Conservation (phyloP, 2,329 filamentous ascomycete genomes). For the Exophiala oligosperma region DNA sequence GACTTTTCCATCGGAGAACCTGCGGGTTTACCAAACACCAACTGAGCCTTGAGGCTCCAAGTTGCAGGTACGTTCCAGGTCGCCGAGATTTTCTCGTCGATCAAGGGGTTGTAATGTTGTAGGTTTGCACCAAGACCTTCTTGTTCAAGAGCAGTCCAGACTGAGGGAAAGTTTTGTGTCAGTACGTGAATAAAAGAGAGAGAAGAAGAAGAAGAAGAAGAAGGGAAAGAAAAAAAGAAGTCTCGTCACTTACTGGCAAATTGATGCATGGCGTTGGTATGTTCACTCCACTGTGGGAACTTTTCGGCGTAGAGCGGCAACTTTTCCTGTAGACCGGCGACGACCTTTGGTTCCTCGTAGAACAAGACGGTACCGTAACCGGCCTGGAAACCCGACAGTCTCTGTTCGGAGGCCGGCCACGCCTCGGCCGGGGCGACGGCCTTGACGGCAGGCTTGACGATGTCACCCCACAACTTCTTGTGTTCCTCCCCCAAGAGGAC, state of each 20-base stretch:
- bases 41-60: slow-evolving; percentile 78
- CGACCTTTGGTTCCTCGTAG: slow-evolving; percentile 72
- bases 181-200: background rate
- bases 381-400: slow-evolving; percentile 34
- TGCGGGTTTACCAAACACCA: slow-evolving; percentile 68
- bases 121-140: slow-evolving; percentile 85
- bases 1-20: slow-evolving; percentile 13
- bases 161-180: background rate
- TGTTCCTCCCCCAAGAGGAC: slow-evolving; percentile 80
- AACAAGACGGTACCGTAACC: slow-evolving; percentile 82
- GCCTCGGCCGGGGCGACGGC: slow-evolving; percentile 60
- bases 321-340: slow-evolving; percentile 57
- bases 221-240: background rate
- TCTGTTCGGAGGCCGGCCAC: slow-evolving; percentile 8
- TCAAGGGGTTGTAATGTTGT: slow-evolving; percentile 89
- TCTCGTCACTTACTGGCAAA: slow-evolving; percentile 42
- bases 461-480: slow-evolving; percentile 81
- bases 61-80: slow-evolving; percentile 69
- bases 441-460: slow-evolving; percentile 52
- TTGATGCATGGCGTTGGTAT: slow-evolving; percentile 74
- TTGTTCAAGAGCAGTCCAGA: slow-evolving; percentile 79
- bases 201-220: background rate
- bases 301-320: slow-evolving; percentile 70
- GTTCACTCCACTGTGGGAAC: slow-evolving; percentile 73
- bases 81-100: slow-evolving; percentile 68